These are phyloP conservation scores for Lasiodiplodia gonubiensis DNA, from an alignment of 2,329 filamentous ascomycete genomes.

Conservation along the genomic window DNA sequence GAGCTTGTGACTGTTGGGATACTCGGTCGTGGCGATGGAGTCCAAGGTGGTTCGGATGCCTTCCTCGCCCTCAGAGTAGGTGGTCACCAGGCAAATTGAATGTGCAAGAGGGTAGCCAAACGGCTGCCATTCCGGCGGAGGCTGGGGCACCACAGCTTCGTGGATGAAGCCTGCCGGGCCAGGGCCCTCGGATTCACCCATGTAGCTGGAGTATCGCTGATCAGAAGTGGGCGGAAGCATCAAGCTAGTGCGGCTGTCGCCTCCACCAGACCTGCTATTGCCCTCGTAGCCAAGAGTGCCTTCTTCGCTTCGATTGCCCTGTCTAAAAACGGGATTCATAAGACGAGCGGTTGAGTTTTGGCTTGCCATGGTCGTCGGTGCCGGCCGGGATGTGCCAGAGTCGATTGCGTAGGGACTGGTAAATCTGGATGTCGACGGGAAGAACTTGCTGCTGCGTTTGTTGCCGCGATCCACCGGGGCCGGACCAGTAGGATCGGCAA, in stretches of 20 bases:
- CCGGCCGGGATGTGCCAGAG: conserved; percentile 54
- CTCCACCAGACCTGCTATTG: conserved; percentile 34
- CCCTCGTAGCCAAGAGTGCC: conserved; percentile 58
- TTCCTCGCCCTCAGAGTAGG: conserved; percentile 93
- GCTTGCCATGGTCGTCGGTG: conserved; percentile 92
- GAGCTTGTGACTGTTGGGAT: conserved; percentile 98
- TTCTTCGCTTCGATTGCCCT: conserved; percentile 62
- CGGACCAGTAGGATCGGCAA: conserved; percentile 71
- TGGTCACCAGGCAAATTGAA: conserved; percentile 91
- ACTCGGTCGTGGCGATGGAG: conserved; percentile 96
- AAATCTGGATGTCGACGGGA: conserved; percentile 93
- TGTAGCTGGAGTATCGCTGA: conserved; percentile 58
- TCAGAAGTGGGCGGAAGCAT: conserved; percentile 51
- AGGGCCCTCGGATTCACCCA: conserved; percentile 69
- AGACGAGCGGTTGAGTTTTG: conserved; percentile 78
- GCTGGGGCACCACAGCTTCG: conserved; percentile 92
- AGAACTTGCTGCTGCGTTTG: conserved; percentile 82
- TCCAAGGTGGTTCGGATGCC: conserved; percentile 93
- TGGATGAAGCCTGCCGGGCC: conserved; percentile 96
- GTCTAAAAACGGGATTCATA: conserved; percentile 74
- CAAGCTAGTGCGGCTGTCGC: conserved; percentile 50
- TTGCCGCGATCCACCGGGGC: conserved; percentile 66
- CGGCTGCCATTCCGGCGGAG: conserved; percentile 94
- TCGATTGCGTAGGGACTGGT: conserved; percentile 87
- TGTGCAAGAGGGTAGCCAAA: conserved; percentile 96